Percentiles rank a stretch among this genome's conserved stretches.
phyloP scores from a whole-genome alignment of 805 yeast genomes.

The Starmera caribaea region DNA sequence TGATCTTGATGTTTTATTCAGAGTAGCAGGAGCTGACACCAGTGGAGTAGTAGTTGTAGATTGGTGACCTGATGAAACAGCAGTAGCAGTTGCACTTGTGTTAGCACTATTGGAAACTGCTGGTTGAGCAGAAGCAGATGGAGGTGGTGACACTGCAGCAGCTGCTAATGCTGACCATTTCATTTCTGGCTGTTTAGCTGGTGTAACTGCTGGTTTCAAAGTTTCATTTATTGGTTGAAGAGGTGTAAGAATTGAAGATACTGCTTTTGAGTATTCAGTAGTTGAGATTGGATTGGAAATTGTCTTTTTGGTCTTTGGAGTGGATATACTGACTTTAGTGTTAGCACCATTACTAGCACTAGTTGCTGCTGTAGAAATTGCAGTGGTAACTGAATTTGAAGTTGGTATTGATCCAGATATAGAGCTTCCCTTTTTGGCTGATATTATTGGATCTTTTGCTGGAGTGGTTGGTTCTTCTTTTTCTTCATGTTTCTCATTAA shows the following conservation, averaged over 20 bases:
- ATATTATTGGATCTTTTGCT: constrained; percentile 26
- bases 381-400: constrained; percentile 16
- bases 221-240: constrained; percentile 4
- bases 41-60: constrained; percentile 6
- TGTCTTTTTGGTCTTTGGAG: not conserved
- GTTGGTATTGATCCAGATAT: too few relatives aligned
- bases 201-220: constrained; percentile 44
- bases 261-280: not conserved
- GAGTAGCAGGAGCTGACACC: not conserved
- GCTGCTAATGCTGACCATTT: constrained; percentile 36
- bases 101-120: constrained; percentile 5
- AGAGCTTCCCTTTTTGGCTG: constrained; percentile 16
- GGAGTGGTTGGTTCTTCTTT: constrained; percentile 4
- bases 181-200: constrained; percentile 39
- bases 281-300: not conserved
- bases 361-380: constrained; percentile 11
- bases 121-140: constrained; percentile 6
- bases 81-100: constrained; percentile 3
- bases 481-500: constrained; percentile 3
- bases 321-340: not conserved
- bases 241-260: constrained; percentile 4
- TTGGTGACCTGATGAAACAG: not conserved
- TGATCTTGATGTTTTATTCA: not conserved
- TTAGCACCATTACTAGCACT: not conserved
- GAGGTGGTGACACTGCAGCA: constrained; percentile 1